Base-by-base conservation (phyloP, 2,329 filamentous ascomycete species). In the Neurospora crassa region DNA sequence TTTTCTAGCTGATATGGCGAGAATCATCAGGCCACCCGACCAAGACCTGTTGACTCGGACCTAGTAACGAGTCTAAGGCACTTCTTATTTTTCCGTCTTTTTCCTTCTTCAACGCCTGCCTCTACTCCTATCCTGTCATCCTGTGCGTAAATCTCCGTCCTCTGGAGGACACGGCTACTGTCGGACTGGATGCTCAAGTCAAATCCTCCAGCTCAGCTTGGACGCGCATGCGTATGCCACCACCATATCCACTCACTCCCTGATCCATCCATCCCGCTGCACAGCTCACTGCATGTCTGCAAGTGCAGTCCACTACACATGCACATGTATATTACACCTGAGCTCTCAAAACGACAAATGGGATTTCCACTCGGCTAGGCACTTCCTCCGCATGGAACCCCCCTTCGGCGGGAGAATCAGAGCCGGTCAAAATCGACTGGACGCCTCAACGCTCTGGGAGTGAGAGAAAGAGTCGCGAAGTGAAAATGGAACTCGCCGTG, bases 401-500 rank as follows among this genome's bases (percentile, higher is more conserved):
- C 47, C 53, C 53, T 71, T 42, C 70, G 63, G 37, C 43, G 37
- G 43, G 40, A 45, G 43, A 42, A 43, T 14, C 67, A 40, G 67
- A 42, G 41, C 20, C 68, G 47, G 24, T 14, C 47, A 34, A 69
- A 69, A 53, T 72, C 43, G 68, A 72, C 71, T 74, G 73, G 72
- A 71, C 70, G 74, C 72, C 71, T 70, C 71, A 72, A 42, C 24
- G 71, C 73, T 70, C 70, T 71, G 72, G 68, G 69, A 71, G 63
- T 18, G 70, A 43, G 43, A 70, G 72, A 40, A 47, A n/a, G 34
- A 29, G 34, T 34, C 68, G 40, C 34, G n/a, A 69, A 34, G 68
- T 69, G 42, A 47, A 29, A 69, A 45, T 47, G 42, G 24, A 69
- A 69, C 43, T 69, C 42, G 29, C 29, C 29, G 34, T 8, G 34